These are phyloP conservation scores for Dioszegia aurantiaca DNA, from an alignment of 768 basidiomycete genomes.

Conservation along the genomic window DNA sequence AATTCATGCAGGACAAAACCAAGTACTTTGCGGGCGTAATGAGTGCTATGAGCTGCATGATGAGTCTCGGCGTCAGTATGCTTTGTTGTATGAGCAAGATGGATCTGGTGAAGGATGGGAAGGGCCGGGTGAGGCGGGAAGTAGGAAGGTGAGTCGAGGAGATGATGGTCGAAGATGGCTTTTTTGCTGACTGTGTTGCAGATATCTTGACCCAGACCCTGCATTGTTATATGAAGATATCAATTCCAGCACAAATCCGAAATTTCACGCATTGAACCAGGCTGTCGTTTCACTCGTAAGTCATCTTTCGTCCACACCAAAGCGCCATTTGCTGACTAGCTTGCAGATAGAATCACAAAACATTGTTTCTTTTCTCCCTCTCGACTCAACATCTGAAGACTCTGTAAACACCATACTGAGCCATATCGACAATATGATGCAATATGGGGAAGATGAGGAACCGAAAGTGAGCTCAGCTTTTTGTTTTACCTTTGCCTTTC, in stretches of 20 bases:
- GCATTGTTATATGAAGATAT: slow-evolving; percentile 64
- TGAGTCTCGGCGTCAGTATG: slow-evolving; percentile 93
- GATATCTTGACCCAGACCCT: slow-evolving; percentile 95
- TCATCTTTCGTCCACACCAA: slow-evolving; percentile 10
- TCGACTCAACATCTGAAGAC: slow-evolving; percentile 85
- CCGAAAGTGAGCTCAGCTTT: slow-evolving; percentile 72
- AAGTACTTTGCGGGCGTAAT: slow-evolving; percentile 98
- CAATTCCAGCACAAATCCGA: slow-evolving; percentile 61
- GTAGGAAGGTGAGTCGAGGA: slow-evolving; percentile 72
- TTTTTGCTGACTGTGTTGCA: slow-evolving; percentile 38
- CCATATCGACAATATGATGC: slow-evolving; percentile 97
- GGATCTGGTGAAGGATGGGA: slow-evolving; percentile 75
- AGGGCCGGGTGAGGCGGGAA: slow-evolving; percentile 62
- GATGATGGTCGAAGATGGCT: no score
- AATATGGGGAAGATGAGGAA: slow-evolving; percentile 98
- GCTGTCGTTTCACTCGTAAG: slow-evolving; percentile 91
- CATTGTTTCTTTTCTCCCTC: slow-evolving; percentile 90
- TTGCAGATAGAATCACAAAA: slow-evolving; percentile 95
- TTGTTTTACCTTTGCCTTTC: no score
- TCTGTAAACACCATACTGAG: slow-evolving; percentile 86
- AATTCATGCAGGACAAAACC: slow-evolving; percentile 99
- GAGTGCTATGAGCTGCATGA: slow-evolving; percentile 98
- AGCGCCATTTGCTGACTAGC: background rate
- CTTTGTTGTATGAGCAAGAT: slow-evolving; percentile 99
- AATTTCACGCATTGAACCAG: slow-evolving; percentile 88